Conservation (phyloP, 1,284 basidiomycete genomes). For the Austroboletus olivaceoglutinosus region DNA sequence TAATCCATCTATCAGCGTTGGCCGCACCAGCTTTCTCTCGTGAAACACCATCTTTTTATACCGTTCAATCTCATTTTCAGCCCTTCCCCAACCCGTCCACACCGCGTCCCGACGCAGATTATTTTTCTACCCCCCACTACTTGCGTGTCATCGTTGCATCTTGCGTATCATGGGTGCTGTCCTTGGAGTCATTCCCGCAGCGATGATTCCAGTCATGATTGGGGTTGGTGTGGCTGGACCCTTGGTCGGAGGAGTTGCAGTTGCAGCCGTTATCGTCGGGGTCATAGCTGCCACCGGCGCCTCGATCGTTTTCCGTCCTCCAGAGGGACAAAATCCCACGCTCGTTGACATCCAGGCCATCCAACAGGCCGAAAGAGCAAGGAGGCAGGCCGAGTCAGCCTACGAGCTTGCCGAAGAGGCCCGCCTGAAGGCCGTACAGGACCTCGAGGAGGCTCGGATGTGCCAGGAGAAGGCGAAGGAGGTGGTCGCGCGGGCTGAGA, state of each 20-base stretch:
- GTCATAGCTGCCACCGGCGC: neutral
- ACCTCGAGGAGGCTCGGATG: neutral
- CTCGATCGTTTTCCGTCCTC: neutral
- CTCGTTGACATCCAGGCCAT: conserved; percentile 14
- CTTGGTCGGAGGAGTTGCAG: too few species aligned
- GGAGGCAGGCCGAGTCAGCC: conserved; percentile 9
- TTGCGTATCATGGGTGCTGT: neutral
- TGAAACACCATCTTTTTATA: too few species aligned
- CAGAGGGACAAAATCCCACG: conserved; percentile 17
- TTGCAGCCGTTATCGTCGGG: too few species aligned
- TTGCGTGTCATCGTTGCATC: too few species aligned
- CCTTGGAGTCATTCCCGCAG: neutral
- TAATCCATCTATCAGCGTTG: too few species aligned
- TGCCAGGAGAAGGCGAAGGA: conserved; percentile 14
- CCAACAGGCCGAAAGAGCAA: conserved; percentile 11
- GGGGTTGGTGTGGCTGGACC: neutral
- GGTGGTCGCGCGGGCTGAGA: conserved; percentile 2
- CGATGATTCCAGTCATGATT: neutral
- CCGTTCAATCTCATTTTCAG: too few species aligned
- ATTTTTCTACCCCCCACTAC: too few species aligned
- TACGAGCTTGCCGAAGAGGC: neutral
- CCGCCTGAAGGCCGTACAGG: neutral
- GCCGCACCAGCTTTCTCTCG: too few species aligned
- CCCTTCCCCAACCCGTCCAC: too few species aligned
- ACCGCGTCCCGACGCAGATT: too few species aligned